Percentiles rank a stretch among this genome's conserved stretches.
Conservation (phyloP, 1,284 basidiomycete genomes). For the Cutaneotrichosporon curvatum region DNA sequence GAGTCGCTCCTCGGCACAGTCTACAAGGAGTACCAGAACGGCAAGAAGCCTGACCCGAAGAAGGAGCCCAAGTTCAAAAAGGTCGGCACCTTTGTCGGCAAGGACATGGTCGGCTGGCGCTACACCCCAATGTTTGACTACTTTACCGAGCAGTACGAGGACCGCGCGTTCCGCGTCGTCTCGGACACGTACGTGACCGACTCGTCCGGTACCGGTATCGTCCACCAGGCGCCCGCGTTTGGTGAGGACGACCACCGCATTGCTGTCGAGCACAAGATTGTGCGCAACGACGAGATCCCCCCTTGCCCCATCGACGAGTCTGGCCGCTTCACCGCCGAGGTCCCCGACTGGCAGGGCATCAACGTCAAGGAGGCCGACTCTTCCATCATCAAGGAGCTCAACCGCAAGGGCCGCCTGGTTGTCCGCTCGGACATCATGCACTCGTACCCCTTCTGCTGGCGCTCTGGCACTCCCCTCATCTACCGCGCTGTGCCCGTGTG, state of each 20-base stretch:
- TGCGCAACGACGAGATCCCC: constrained; percentile 80
- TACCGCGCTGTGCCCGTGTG: constrained; percentile 95
- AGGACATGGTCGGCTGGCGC: constrained; percentile 91
- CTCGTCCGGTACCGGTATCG: constrained; percentile 92
- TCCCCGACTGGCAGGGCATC: constrained; percentile 82
- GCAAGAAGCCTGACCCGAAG: constrained; percentile 46
- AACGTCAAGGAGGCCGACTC: constrained; percentile 95
- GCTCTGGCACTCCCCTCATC: constrained; percentile 90
- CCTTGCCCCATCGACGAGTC: constrained; percentile 92
- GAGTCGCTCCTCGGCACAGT: constrained; percentile 80
- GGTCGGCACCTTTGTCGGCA: constrained; percentile 74
- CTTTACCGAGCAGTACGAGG: constrained; percentile 90
- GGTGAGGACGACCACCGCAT: constrained; percentile 99
- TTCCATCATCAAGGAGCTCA: constrained; percentile 85
- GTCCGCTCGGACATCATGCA: constrained; percentile 82
- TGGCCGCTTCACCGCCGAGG: constrained; percentile 80
- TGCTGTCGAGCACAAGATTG: constrained; percentile 72
- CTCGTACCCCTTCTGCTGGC: constrained; percentile 96
- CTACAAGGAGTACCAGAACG: constrained; percentile 76
- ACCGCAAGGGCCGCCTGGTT: constrained; percentile 79
- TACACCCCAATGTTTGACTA: constrained; percentile 96
- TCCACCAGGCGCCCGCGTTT: constrained; percentile 97
- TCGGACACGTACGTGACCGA: constrained; percentile 91
- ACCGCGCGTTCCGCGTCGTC: constrained; percentile 83
- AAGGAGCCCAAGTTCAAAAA: constrained; percentile 97